Evolutionary conservation across 495 filamentous ascomycete genomes (phyloP), one percentile per base, ranked within the genome.

Genomic region (Lichina pygmaea): DNA sequence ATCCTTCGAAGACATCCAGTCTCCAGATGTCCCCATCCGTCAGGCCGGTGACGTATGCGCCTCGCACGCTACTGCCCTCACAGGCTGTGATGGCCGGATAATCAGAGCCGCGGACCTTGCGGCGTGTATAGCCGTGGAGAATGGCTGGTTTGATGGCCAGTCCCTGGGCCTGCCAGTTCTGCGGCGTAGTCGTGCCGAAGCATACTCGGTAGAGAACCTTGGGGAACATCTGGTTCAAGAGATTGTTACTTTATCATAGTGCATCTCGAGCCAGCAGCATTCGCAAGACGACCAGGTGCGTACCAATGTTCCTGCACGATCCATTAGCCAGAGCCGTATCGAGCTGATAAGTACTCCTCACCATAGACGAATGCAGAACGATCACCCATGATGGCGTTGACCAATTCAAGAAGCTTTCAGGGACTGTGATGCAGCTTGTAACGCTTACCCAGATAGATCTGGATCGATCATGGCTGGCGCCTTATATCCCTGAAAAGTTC

Each of bases 1-100:
- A 41, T 0, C 89, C 89, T 56, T 97, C 89, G 51, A 92, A 97
- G 8, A 60, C 54, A 51, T 95, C 85, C 2, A 97, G 66, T 7
- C 80, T 71, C 51, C 66, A 60, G 31, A 93, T 59, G 53, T 94
- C 82, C 0, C 67, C 73, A 10, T 73, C 68, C 2, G 80, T 89
- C 30, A 97, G 61, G 3, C 86, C 86, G 0, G 71, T 73, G 3
- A 85, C 82, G 39, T 73, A 72, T 30, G 73, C 78, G 8, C 89
- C 89, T n/a, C 77, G 67, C 9, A 94, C 86, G n/a, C 62, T 48
- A 9, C 54, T 34, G 42, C 69, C 63, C 0, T 69, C 58, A 2
- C 17, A 17, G 6, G 39, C 30, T n/a, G 75, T 60, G 33, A 97
- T 80, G n/a, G 76, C 86, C 0, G 89, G 89, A 55, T 93, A 97